Evolutionary conservation across 2,329 filamentous ascomycete species (phyloP).

Genomic region (Colletotrichum acutatum): DNA sequence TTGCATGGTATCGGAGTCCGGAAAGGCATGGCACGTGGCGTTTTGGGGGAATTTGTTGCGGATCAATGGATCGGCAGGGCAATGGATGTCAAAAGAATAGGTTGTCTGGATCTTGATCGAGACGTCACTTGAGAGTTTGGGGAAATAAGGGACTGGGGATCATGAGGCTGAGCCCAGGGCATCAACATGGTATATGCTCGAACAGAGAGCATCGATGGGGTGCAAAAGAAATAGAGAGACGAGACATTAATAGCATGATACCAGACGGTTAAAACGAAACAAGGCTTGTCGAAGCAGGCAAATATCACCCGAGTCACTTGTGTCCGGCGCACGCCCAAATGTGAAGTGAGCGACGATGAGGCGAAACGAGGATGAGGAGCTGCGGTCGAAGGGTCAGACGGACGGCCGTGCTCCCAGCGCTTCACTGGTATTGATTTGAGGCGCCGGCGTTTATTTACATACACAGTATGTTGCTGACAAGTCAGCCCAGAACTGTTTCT

Average conservation of each 20-base stretch:
- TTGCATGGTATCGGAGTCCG: slow-evolving; percentile 36
- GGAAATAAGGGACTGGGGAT: background rate
- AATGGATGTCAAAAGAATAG: slow-evolving; percentile 1
- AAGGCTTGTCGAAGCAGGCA: slow-evolving; percentile 8
- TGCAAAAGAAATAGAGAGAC: slow-evolving; percentile 6
- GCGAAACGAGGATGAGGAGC: slow-evolving; percentile 27
- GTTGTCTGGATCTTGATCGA: slow-evolving; percentile 9
- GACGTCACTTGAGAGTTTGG: background rate
- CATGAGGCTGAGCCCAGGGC: background rate
- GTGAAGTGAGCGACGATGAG: slow-evolving; percentile 25
- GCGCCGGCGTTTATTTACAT: too few relatives aligned
- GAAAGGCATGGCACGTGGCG: slow-evolving; percentile 35
- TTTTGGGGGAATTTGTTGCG: slow-evolving; percentile 26
- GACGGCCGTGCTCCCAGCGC: background rate
- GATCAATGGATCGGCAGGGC: background rate
- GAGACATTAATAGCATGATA: slow-evolving; percentile 35
- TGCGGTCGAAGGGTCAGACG: background rate
- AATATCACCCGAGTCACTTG: slow-evolving; percentile 12
- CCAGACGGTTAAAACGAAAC: slow-evolving; percentile 32
- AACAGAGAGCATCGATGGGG: slow-evolving; percentile 6
- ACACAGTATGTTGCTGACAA: background rate
- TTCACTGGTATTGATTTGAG: background rate
- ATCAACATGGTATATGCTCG: slow-evolving; percentile 21
- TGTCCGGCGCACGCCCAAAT: slow-evolving; percentile 18
- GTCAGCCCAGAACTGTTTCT: background rate